These are phyloP conservation scores for Sequoia sempervirens DNA, from an alignment of 75 land plant genomes.

Conservation along the genomic window DNA sequence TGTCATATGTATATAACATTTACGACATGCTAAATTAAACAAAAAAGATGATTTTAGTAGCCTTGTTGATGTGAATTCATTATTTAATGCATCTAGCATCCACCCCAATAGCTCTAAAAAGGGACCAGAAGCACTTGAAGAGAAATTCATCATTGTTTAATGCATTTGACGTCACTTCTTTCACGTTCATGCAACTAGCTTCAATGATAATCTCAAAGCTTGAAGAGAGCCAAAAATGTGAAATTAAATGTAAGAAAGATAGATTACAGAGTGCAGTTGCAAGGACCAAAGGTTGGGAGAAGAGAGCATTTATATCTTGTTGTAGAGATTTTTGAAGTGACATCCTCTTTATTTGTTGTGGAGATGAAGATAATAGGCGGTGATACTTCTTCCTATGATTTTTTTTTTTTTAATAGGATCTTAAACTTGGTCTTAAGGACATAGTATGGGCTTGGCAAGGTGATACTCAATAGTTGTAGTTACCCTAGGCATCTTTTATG, in stretches of 20 bases:
- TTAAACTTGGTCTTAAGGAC: conserved; percentile 23
- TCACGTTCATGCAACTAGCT: conserved; percentile 20
- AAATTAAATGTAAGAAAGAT: conserved; percentile 23
- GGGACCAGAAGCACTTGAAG: neutral
- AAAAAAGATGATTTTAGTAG: neutral
- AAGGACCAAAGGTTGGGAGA: conserved; percentile 17
- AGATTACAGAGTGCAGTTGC: conserved; percentile 22
- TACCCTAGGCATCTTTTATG: no score
- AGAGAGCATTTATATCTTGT: conserved; percentile 15
- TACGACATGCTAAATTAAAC: neutral
- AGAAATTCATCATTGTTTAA: conserved; percentile 24
- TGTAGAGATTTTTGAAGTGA: conserved; percentile 38
- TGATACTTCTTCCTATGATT: conserved; percentile 29
- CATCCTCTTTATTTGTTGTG: conserved; percentile 30
- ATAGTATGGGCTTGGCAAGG: conserved; percentile 31
- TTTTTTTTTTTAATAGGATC: conserved; percentile 11
- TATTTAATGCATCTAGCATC: neutral
- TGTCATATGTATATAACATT: no score
- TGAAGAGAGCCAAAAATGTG: conserved; percentile 15
- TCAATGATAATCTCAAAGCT: conserved; percentile 22
- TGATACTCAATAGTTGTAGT: neutral
- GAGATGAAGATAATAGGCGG: conserved; percentile 32
- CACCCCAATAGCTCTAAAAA: neutral
- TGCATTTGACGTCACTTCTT: conserved; percentile 43
- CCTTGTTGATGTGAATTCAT: neutral